Evolutionary conservation across 305 asterid genomes (phyloP), one percentile per base, ranked within the genome.

Genomic region (Solanum hybrid): DNA sequence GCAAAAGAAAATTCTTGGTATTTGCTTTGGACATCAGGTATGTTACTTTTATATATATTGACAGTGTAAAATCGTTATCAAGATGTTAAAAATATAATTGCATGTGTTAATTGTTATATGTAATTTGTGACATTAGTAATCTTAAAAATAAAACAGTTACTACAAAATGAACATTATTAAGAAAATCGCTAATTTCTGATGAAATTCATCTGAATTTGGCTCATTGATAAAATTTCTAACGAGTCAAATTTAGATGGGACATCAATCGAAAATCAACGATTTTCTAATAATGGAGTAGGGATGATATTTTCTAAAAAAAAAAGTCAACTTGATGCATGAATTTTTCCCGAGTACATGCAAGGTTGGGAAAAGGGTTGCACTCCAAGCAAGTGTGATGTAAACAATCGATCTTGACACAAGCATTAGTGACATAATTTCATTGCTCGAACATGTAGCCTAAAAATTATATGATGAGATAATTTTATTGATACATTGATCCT

Each of bases 21-120:
- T 96, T 90, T 96, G 98, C 93, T 96, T 96, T 73, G 99, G 98
- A 26, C 97, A 94, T 84, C 99, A 96, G 93, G 98, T 96, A 80
- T 66, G 89, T 51, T 1, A 42, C 16, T 40, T 40, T 4, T 80
- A 38, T 79, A 79, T 79, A 79, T 1, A n/a, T 1, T 37, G 85
- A 36, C 11, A 36, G 4, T 10, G 8, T 78, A 35, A 78, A 11
- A 20, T 0, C 3, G 1, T 20, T 35, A 34, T 77, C 84, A 20
- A 6, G 0, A 2, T 14, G 0, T 32, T 35, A 20, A 35, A 5
- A 36, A 5, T 10, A 79, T 36, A 36, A 79, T 3, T 79, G 10
- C 2, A 42, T 27, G 4, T 34, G 10, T 14, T 7, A 4, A n/a
- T 2, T 51, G 13, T 60, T 7, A 4, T n/a, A 13, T 51, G 37